Evolutionary conservation across 2,329 filamentous ascomycete genomes (phyloP).

Genomic region (Neofusicoccum kwambonambiense): DNA sequence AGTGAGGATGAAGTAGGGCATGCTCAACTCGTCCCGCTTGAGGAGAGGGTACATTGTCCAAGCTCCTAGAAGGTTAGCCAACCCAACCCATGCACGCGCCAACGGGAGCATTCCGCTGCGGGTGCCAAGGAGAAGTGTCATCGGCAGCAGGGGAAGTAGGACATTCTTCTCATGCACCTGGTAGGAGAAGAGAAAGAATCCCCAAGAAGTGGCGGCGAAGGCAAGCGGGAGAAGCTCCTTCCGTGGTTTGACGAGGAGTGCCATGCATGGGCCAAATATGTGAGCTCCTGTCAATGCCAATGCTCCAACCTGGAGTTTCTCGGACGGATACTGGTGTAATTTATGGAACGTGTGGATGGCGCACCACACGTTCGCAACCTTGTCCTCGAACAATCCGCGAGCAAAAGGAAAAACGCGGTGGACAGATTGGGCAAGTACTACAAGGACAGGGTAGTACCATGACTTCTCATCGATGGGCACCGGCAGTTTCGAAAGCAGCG

Average conservation of each 20-base stretch:
- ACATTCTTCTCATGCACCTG: conserved; percentile 99
- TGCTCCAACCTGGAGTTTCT: conserved; percentile 72
- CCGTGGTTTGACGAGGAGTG: conserved; percentile 76
- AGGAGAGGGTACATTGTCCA: conserved; percentile 96
- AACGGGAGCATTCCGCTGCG: conserved; percentile 74
- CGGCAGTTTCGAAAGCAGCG: conserved; percentile 64
- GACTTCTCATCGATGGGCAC: conserved; percentile 60
- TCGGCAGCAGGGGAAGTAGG: conserved; percentile 84
- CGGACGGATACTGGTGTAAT: conserved; percentile 69
- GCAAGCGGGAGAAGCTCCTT: conserved; percentile 76
- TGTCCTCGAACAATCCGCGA: conserved; percentile 95
- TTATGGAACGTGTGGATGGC: conserved; percentile 87
- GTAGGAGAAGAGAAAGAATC: conserved; percentile 96
- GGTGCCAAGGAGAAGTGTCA: conserved; percentile 82
- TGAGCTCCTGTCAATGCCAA: conserved; percentile 71
- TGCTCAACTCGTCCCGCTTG: conserved; percentile 74
- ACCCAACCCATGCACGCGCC: conserved; percentile 87
- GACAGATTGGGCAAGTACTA: conserved; percentile 79
- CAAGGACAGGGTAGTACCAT: conserved; percentile 69
- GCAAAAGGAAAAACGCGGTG: conserved; percentile 96
- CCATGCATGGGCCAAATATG: conserved; percentile 74
- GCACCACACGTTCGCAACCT: conserved; percentile 98
- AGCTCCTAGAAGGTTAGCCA: conserved; percentile 82
- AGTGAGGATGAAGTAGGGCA: conserved; percentile 83
- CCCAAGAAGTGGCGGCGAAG: conserved; percentile 85